Conservation (phyloP, 176 grass and related monocot genomes). For the maize (Zea mays) region DNA sequence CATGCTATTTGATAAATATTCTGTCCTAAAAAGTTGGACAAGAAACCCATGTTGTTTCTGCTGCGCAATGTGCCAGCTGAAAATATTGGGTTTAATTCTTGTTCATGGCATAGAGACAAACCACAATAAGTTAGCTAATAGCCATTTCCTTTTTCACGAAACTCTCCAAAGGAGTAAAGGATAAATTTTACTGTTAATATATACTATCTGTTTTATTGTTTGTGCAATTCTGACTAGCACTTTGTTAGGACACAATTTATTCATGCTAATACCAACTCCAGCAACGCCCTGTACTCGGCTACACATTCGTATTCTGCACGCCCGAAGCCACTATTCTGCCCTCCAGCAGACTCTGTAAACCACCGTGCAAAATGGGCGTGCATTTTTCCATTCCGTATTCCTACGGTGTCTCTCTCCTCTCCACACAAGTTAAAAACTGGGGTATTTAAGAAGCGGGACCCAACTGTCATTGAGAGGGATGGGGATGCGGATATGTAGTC, state of each 20-base stretch:
- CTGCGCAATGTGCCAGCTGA: background rate
- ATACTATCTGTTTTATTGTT: background rate
- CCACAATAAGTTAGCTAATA: background rate
- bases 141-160: constrained; percentile 12
- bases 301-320: no score
- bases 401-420: no score
- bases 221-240: background rate
- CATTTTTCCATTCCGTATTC: no score
- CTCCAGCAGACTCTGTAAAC: no score
- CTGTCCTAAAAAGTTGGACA: background rate
- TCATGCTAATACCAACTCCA: background rate
- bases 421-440: no score
- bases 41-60: background rate
- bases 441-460: no score
- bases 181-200: constrained; percentile 9
- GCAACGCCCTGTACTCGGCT: no score
- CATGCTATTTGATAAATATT: constrained; percentile 27
- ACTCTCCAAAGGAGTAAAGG: constrained; percentile 2
- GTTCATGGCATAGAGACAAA: background rate
- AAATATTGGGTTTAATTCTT: constrained; percentile 27
- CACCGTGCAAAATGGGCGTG: no score
- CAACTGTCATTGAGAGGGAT: no score
- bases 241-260: constrained; percentile 17
- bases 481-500: no score
- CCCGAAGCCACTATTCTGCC: no score